Conservation (phyloP, 2,329 filamentous ascomycete species). For the Hypomyces rosellus region DNA sequence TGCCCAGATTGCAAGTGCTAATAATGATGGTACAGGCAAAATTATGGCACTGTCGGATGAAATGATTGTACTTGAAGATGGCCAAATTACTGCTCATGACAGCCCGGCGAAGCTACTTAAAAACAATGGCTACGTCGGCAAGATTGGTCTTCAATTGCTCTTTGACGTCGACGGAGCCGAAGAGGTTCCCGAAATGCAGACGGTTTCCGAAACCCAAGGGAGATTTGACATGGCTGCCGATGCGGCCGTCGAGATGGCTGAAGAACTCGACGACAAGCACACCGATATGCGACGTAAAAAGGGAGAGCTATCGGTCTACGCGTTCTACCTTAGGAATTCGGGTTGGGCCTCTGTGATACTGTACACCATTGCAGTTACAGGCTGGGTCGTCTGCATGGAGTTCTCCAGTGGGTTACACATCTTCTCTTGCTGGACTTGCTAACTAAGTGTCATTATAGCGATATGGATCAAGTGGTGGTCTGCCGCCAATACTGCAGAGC, state of each 20-base stretch:
- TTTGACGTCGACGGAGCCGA: not conserved
- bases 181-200: not conserved
- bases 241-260: not conserved
- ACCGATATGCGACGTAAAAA: constrained; percentile 7
- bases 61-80: constrained; percentile 2
- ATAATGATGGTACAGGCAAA: not conserved
- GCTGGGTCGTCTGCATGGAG: constrained; percentile 9
- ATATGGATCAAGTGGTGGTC: constrained; percentile 12
- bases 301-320: constrained; percentile 7
- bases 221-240: constrained; percentile 5
- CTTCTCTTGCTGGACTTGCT: not conserved
- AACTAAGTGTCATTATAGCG: not conserved
- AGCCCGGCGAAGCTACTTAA: not conserved
- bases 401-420: constrained; percentile 4
- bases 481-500: constrained; percentile 5
- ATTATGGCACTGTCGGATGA: constrained; percentile 7
- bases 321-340: constrained; percentile 5
- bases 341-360: constrained; percentile 3
- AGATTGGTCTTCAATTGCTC: constrained; percentile 1
- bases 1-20: not conserved
- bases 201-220: not conserved
- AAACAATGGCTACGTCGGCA: constrained; percentile 5
- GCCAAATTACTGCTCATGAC: not conserved
- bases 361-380: not conserved
- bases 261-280: constrained; percentile 5